A percentile compares a stretch with the other conserved stretches of the same genome.
Conservation (phyloP, 2,329 filamentous ascomycete genomes). For the Tothia fuscella region DNA sequence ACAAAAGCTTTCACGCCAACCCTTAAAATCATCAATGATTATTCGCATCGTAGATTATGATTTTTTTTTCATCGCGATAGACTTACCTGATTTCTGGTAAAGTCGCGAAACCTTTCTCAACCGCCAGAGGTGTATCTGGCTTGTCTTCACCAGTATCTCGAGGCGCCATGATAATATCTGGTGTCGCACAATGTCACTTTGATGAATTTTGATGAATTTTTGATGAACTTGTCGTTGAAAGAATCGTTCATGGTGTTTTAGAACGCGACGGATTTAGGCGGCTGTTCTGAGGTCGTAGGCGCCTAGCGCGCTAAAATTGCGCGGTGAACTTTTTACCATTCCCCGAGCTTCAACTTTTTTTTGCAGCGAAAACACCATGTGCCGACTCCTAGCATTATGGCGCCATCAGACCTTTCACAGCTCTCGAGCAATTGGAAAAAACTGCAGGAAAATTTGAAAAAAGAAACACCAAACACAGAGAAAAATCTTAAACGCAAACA, state of each 20-base stretch:
- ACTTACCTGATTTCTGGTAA: constrained; percentile 68
- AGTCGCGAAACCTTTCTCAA: constrained; percentile 72
- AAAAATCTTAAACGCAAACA: constrained; percentile 6
- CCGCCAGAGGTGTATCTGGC: constrained; percentile 43
- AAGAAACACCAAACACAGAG: constrained; percentile 16
- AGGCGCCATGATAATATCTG: constrained; percentile 36
- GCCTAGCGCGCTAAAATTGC: background rate
- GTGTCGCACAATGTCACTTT: constrained; percentile 11
- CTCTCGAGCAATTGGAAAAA: constrained; percentile 62
- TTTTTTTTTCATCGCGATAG: constrained; percentile 18
- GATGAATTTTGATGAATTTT: constrained; percentile 13
- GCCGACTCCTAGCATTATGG: constrained; percentile 12
- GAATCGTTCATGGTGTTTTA: constrained; percentile 15
- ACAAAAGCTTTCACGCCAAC: constrained; percentile 57
- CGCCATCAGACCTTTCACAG: constrained; percentile 26
- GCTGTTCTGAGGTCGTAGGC: constrained; percentile 13
- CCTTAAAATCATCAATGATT: constrained; percentile 27
- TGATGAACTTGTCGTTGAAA: background rate
- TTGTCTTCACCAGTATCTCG: constrained; percentile 39
- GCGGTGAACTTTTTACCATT: no score
- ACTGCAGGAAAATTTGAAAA: constrained; percentile 47
- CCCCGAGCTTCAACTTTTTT: no score
- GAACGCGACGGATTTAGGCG: no score
- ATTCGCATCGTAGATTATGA: no score
- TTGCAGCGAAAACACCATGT: constrained; percentile 17